These are phyloP conservation scores for Neonectria punicea DNA, from an alignment of 2,329 filamentous ascomycete species.

Conservation along the genomic window DNA sequence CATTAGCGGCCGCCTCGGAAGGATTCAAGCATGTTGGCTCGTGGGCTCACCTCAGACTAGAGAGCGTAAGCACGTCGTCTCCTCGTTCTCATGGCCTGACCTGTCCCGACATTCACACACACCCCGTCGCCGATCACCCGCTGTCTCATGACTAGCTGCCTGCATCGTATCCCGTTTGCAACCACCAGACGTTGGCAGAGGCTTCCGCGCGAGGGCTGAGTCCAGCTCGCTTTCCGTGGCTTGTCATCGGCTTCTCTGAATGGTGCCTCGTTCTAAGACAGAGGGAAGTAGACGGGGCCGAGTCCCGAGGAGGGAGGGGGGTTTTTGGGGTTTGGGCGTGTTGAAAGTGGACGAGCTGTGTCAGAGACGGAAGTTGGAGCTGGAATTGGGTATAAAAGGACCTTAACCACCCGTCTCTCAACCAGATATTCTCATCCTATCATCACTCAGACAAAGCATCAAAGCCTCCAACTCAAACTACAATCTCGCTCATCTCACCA, in stretches of 20 bases:
- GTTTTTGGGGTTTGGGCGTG: constrained; percentile 9
- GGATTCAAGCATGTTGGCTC: neutral
- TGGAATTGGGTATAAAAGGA: constrained; percentile 29
- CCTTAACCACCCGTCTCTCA: neutral
- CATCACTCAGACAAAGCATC: constrained; percentile 24
- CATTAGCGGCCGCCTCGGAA: neutral
- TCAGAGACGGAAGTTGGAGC: too few species aligned
- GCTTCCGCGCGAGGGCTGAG: neutral
- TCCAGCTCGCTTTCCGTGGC: neutral
- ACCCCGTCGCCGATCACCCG: constrained; percentile 1
- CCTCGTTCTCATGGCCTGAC: neutral
- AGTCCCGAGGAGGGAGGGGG: neutral
- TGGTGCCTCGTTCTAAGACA: neutral
- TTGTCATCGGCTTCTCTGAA: neutral
- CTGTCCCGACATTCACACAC: neutral
- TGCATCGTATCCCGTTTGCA: constrained; percentile 51
- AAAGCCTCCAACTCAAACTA: constrained; percentile 24
- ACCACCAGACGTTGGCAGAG: neutral
- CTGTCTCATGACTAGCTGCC: neutral
- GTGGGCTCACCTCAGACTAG: neutral
- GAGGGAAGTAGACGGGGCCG: neutral
- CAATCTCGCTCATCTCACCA: neutral
- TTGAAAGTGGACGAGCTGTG: constrained; percentile 1
- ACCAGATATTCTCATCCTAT: constrained; percentile 6
- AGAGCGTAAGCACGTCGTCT: neutral